These are phyloP conservation scores for Trichophyton rubrum DNA, from an alignment of 2,329 filamentous ascomycete genomes.

Conservation along the genomic window DNA sequence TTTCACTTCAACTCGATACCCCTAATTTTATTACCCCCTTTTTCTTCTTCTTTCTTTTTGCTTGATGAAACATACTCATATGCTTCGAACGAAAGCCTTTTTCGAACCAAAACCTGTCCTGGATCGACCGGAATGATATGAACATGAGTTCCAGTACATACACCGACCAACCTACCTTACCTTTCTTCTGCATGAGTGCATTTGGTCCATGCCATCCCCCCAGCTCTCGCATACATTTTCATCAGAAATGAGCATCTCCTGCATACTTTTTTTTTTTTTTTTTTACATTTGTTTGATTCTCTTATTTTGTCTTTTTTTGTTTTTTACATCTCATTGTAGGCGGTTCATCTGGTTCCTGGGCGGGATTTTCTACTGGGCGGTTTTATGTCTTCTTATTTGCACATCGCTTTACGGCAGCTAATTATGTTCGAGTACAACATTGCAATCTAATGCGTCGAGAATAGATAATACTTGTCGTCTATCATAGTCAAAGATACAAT, in stretches of 20 bases:
- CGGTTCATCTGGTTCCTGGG: neutral
- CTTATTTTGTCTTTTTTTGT: neutral
- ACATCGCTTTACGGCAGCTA: neutral
- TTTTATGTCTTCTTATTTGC: neutral
- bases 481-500: neutral
- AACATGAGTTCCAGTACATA: slow-evolving; percentile 1
- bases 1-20: slow-evolving; percentile 1
- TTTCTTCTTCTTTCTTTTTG: neutral
- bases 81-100: neutral
- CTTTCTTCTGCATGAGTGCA: neutral
- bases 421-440: neutral
- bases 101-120: neutral
- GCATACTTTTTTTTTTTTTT: neutral
- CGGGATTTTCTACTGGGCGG: neutral
- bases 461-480: neutral
- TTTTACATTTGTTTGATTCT: too few relatives aligned
- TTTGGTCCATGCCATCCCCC: neutral
- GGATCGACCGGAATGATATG: neutral
- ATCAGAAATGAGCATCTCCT: neutral
- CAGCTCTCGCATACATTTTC: neutral
- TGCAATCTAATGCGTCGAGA: neutral
- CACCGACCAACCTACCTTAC: neutral
- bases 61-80: neutral
- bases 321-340: neutral
- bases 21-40: neutral